Evolutionary conservation across 768 basidiomycete genomes (phyloP), one percentile per base, ranked within the genome.

Genomic region (Pisolithus marmoratus): DNA sequence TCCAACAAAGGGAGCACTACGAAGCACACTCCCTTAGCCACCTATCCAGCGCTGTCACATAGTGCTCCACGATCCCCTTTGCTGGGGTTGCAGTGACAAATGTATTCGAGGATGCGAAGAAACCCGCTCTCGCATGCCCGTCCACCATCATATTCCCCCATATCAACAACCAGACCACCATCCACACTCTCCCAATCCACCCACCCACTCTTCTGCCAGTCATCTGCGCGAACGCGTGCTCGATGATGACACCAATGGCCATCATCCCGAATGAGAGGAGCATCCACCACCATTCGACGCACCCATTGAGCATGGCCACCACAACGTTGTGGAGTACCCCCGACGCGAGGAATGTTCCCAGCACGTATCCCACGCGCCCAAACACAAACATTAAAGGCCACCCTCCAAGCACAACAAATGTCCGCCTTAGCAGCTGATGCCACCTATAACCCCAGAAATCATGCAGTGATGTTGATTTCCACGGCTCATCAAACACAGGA

Each of bases 311-410:
- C 0, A 76, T 73, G 73, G 77, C 79, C 45, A 79, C 42, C 5
- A 75, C 74, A 5, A 76, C 42, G 50, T 80, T 70, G 54, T 87
- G 86, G 12, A 84, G 60, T 8, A 82, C 34, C 2, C 72, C 83
- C 0, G 85, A 87, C 4, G 76, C 60, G 1, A 78, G 53, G 61
- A 86, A 87, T 5, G 75, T 73, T 8, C 83, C 82, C 2, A 86
- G 38, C 2, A 85, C 66, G 1, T 64, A 69, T 2, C 79, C 82
- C 1, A 61, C 49, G 9, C 75, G 74, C 2, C 84, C 83, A 17
- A 78, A 58, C 11, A 82, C 38, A 27, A 63, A 53, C 20, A 60
- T 63, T 19, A 66, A 45, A 2, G 68, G 69, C 12, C 50, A 50
- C 2, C 60, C 61, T 12, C 73, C 74, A 6, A 69, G 24, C 12